Base-by-base conservation (phyloP, 2,329 filamentous ascomycete genomes). In the Penicillium oxalicum region DNA sequence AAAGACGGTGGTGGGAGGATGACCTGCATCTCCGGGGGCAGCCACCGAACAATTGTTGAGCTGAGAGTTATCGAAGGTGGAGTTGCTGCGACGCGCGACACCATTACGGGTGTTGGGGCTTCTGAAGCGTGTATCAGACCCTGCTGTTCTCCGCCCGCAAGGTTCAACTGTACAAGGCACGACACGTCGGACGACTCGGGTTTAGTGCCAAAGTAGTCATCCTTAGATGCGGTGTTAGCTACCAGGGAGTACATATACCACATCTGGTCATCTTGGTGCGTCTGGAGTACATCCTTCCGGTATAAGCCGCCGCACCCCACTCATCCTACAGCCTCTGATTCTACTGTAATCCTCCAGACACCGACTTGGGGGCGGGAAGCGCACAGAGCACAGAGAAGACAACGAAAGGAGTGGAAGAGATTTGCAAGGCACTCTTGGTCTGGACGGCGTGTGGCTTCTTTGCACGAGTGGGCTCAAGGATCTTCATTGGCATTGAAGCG, bases 391-490 rank as follows among this genome's bases (percentile, higher is more conserved):
- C 8, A 29, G 18, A 28, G 32, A 40, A 40, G 28, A 35, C n/a
- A 24, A 9, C n/a, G 24, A 40, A 27, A 40, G 29, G 25, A 25
- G 28, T 27, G 5, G 11, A 11, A 32, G 29, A 11, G 29, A 32
- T 32, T 32, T 11, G 29, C 29, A 18, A 18, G 29, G 29, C 29
- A 11, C 11, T 2, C 29, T 32, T 11, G 29, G 5, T 29, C 40
- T 33, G 39, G 24, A 47, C 34, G 40, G 48, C 42, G 50, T 48
- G 45, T 54, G 52, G 47, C 45, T 38, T 24, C 28, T 37, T 41
- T 40, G 49, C 43, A 52, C 49, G 51, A 49, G 48, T 26, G 43
- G 34, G 36, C 36, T 44, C 29, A 43, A 33, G n/a, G 51, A 53
- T 52, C 48, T 48, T 27, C 42, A 36, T 24, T 34, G 39, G 36